A percentile compares a stretch with the other conserved stretches of the same genome.
These are phyloP conservation scores for Podospora pseudocomata DNA, from an alignment of 495 filamentous ascomycete species.

Conservation along the genomic window DNA sequence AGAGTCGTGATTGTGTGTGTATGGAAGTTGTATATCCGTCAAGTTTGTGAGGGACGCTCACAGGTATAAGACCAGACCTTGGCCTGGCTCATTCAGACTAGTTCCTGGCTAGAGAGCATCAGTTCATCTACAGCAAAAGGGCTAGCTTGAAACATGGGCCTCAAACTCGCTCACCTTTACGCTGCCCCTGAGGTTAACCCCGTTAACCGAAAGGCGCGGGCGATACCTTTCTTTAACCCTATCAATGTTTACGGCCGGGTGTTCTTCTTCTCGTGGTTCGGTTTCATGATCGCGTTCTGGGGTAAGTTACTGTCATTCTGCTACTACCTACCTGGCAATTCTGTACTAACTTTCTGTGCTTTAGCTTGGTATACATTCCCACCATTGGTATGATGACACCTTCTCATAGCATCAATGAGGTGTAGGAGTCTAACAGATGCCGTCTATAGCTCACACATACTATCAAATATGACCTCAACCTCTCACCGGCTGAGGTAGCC, in stretches of 20 bases:
- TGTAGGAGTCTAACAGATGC: neutral
- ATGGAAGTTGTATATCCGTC: neutral
- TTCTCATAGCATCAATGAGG: neutral
- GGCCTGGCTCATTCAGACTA: neutral
- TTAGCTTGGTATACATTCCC: slow-evolving; percentile 75
- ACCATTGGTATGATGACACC: slow-evolving; percentile 58
- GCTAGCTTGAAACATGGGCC: slow-evolving; percentile 30
- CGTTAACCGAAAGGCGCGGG: slow-evolving; percentile 71
- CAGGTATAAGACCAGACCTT: neutral
- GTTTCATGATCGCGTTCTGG: slow-evolving; percentile 93
- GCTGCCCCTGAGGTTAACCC: slow-evolving; percentile 64
- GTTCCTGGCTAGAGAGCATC: neutral
- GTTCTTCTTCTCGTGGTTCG: slow-evolving; percentile 90
- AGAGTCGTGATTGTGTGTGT: neutral
- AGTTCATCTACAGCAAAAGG: neutral
- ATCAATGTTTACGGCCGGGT: slow-evolving; percentile 79
- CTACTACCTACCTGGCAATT: no score
- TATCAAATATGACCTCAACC: slow-evolving; percentile 70
- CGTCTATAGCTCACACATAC: slow-evolving; percentile 59
- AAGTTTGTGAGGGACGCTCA: neutral
- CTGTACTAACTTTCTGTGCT: no score
- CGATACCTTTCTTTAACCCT: slow-evolving; percentile 76
- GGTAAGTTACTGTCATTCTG: slow-evolving; percentile 25
- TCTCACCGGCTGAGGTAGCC: slow-evolving; percentile 64
- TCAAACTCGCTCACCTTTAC: slow-evolving; percentile 53